phyloP scores from a whole-genome alignment of 2,329 filamentous ascomycete species.

The Aspergillus tubingensis region DNA sequence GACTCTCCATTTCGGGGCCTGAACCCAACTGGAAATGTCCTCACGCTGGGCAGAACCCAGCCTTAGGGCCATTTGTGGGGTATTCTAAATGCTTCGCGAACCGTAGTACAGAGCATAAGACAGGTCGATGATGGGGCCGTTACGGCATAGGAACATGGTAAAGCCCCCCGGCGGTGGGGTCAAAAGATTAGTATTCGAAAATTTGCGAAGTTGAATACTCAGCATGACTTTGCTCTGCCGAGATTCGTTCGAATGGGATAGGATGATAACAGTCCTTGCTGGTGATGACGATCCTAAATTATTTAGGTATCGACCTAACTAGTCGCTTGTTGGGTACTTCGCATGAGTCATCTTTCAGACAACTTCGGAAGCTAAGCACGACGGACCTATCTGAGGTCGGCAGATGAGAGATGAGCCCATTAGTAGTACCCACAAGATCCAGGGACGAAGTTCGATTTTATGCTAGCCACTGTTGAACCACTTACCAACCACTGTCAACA shows the following conservation, averaged over 20 bases:
- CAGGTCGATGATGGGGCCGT: neutral
- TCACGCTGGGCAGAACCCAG: neutral
- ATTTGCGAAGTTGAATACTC: neutral
- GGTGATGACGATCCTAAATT: neutral
- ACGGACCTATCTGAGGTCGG: neutral
- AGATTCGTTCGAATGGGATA: neutral
- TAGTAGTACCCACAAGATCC: neutral
- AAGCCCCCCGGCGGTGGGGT: neutral
- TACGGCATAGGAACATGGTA: neutral
- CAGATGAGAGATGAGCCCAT: neutral
- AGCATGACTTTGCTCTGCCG: neutral
- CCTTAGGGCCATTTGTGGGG: slow-evolving; percentile 5
- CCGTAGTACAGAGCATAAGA: neutral
- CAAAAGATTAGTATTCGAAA: neutral
- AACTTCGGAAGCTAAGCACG: neutral
- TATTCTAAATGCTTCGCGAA: slow-evolving; percentile 1
- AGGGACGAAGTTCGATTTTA: too few relatives aligned
- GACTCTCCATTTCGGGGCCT: neutral
- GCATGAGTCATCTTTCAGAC: slow-evolving; percentile 2
- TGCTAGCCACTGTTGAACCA: neutral
- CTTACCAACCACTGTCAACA: neutral
- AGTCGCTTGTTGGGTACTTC: slow-evolving; percentile 7
- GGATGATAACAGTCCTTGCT: neutral
- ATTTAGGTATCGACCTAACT: slow-evolving; percentile 4
- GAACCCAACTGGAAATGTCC: slow-evolving; percentile 1